Evolutionary conservation across 805 yeast species (phyloP).

Genomic region (Ogataea trehalophila): DNA sequence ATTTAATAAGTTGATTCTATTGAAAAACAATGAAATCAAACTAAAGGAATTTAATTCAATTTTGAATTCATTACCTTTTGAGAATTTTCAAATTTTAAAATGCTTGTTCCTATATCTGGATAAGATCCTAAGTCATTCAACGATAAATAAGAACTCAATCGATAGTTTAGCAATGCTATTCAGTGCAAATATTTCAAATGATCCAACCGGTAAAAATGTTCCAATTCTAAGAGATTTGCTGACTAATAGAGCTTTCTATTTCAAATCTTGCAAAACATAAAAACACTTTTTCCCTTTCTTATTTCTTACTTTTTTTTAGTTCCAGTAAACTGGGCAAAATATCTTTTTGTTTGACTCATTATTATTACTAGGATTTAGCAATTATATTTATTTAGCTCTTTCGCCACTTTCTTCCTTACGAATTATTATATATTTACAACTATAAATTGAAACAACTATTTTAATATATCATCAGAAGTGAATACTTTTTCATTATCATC

Average conservation of each 20-base stretch:
- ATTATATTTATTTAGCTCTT: no score
- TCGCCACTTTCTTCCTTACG: no score
- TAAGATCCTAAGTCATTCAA: conserved; percentile 51
- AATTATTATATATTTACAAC: neutral
- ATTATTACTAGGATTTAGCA: no score
- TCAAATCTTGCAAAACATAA: neutral
- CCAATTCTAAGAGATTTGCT: conserved; percentile 12
- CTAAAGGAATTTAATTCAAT: conserved; percentile 12
- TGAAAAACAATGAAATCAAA: conserved; percentile 42
- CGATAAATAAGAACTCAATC: conserved; percentile 70
- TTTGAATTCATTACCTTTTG: conserved; percentile 42
- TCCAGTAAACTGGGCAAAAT: no score
- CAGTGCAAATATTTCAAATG: conserved; percentile 19
- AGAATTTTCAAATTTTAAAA: conserved; percentile 50
- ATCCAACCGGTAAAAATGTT: conserved; percentile 13
- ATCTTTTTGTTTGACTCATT: no score
- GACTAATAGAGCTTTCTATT: conserved; percentile 10
- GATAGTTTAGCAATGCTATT: conserved; percentile 44
- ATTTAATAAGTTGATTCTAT: conserved; percentile 38
- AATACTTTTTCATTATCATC: conserved; percentile 19
- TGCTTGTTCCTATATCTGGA: conserved; percentile 59
- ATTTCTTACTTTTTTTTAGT: neutral
- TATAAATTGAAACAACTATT: neutral
- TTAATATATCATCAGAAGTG: conserved; percentile 20
- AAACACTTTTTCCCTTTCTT: neutral